Evolutionary conservation across 1,139 yeast genomes (phyloP).

Genomic region (Oligophagozyma castellii): DNA sequence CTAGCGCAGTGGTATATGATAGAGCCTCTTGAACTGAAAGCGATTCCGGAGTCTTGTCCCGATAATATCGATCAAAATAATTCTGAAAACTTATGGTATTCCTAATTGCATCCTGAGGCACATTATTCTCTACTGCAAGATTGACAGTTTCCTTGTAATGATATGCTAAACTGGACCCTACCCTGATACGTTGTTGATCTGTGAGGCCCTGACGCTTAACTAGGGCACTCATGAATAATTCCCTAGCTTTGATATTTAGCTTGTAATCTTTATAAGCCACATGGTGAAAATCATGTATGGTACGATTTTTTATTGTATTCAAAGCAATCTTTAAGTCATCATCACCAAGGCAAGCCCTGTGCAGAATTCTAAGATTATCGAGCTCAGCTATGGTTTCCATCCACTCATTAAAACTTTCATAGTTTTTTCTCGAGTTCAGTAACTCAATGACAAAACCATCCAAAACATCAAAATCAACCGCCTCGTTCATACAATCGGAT

Average conservation of each 20-base stretch:
- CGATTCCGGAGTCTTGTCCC: too few species aligned
- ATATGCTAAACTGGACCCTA: too few species aligned
- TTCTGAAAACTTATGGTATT: constrained; percentile 9
- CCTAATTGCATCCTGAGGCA: constrained; percentile 16
- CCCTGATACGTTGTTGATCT: too few species aligned
- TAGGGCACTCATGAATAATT: too few species aligned
- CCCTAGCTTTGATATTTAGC: background rate
- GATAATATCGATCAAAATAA: too few species aligned
- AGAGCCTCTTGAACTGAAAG: too few species aligned
- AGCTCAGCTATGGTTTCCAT: constrained; percentile 1
- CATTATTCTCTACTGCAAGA: constrained; percentile 7
- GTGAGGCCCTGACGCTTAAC: too few species aligned
- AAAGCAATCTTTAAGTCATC: background rate
- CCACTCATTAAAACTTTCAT: constrained; percentile 6
- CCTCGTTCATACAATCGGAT: constrained; percentile 5
- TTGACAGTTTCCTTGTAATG: too few species aligned
- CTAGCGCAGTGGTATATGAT: constrained; percentile 8
- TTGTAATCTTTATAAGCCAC: background rate
- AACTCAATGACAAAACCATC: too few species aligned
- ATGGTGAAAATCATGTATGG: background rate
- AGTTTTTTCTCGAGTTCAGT: constrained; percentile 2
- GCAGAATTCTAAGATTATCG: too few species aligned
- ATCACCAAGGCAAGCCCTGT: background rate
- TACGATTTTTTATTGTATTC: background rate
- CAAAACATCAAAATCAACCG: background rate